Conservation (phyloP, 108 stramenopile genomes). For the Cylindrotheca closterium region DNA sequence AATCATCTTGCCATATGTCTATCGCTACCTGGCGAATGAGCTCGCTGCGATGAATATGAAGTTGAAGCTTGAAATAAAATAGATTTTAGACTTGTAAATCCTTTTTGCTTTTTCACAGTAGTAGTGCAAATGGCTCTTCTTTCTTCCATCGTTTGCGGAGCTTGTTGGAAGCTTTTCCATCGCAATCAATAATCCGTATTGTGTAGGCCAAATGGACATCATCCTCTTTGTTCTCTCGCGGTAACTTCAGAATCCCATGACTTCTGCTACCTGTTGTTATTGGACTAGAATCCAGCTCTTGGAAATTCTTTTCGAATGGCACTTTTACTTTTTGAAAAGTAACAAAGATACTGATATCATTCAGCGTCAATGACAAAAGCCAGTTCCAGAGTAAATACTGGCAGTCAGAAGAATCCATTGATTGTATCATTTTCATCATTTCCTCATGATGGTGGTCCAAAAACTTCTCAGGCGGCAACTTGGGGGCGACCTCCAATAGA, state of each 20-base stretch:
- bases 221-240: background rate
- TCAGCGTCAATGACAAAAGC: slow-evolving; percentile 64
- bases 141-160: slow-evolving; percentile 34
- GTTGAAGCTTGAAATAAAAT: slow-evolving; percentile 79
- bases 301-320: background rate
- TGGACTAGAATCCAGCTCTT: background rate
- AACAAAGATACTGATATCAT: slow-evolving; percentile 74
- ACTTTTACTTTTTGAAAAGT: slow-evolving; percentile 9
- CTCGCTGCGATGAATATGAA: slow-evolving; percentile 98
- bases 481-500: background rate
- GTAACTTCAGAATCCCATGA: too few species aligned
- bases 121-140: slow-evolving; percentile 25
- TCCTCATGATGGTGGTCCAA: slow-evolving; percentile 25
- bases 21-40: slow-evolving; percentile 97
- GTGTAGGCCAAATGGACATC: slow-evolving; percentile 23
- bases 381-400: slow-evolving; percentile 62
- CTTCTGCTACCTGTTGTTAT: background rate
- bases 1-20: slow-evolving; percentile 96
- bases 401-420: slow-evolving; percentile 42
- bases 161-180: slow-evolving; percentile 63
- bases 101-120: background rate
- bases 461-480: background rate
- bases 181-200: slow-evolving; percentile 64
- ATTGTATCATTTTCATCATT: slow-evolving; percentile 21
- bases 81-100: too few species aligned